Base-by-base conservation (phyloP, 805 yeast species). In the Pichia rugopelliculosa region DNA sequence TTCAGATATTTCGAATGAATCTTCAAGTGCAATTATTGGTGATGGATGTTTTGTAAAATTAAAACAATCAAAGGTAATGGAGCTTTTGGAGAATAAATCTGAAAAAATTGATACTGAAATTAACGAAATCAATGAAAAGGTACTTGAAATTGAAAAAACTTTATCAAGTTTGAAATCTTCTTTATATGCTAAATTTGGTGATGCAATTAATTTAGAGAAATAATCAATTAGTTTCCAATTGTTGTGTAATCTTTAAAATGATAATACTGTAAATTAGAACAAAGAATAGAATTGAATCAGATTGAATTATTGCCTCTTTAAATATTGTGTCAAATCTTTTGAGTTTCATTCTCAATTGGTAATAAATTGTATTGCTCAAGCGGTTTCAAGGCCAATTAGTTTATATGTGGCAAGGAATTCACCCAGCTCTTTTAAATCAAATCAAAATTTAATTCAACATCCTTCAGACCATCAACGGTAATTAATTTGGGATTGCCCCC, bases 131-230 rank as follows among this genome's bases (percentile, higher is more conserved):
- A 80, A 79, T 36, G 57, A 60, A 3, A 61, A 74, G 50, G 70
- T 85, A 30, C 77, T 72, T 2, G 71, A 61, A 1, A 68, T 82
- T 33, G 82, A 81, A 50, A 74, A 71, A 4, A 68, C 76, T 49
- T 70, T 91, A 64, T 64, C 65, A 10, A 74, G 65, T 25, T 74
- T 91, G 58, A 91, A 91, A 68, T 75, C 77, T 30, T 73, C 72
- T n/a, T 70, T 91, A 47, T 93, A 91, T 59, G 87, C 87, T 17
- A 88, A 86, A 64, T 93, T 91, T 61, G 99, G 98, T 23, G 78
- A 77, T 56, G 81, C 87, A 49, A 93, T 91, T 61, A 90, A 90
- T 62, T 69, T 91, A 42, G 99, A 91, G 62, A 70, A 81, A 46
- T 76, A 57, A 30, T 15, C 25, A 17, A 17, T 15, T 30, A 30